phyloP scores from a whole-genome alignment of 2,329 filamentous ascomycete species.

The Rutstroemia sp. region DNA sequence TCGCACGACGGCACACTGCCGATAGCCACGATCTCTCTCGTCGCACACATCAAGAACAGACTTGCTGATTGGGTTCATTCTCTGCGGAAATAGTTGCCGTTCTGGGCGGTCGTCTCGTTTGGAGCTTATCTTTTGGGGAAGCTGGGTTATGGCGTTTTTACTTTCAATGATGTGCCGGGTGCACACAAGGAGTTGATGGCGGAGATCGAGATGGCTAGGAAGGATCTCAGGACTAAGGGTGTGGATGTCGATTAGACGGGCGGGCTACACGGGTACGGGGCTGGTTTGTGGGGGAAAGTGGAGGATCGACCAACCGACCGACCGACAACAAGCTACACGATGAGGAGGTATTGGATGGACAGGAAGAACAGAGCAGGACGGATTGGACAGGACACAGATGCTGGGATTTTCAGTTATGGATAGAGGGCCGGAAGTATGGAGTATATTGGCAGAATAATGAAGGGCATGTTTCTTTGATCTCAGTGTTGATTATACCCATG shows the following conservation, averaged over 20 bases:
- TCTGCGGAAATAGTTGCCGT: constrained; percentile 59
- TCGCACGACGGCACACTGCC: constrained; percentile 1
- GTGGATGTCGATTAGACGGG: constrained; percentile 44
- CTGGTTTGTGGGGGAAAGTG: neutral
- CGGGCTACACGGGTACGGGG: neutral
- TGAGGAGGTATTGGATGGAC: no score
- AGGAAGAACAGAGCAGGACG: neutral
- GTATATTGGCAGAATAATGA: constrained; percentile 3
- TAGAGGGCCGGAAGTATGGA: neutral
- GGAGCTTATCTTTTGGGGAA: constrained; percentile 88
- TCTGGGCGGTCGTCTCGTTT: constrained; percentile 87
- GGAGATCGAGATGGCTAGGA: constrained; percentile 73
- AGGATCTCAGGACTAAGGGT: constrained; percentile 64
- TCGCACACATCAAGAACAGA: constrained; percentile 4
- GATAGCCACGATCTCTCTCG: constrained; percentile 4
- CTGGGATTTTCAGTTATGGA: neutral
- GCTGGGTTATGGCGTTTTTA: constrained; percentile 48
- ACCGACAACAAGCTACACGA: no score
- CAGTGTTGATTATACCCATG: neutral
- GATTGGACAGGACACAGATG: neutral
- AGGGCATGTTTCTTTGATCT: neutral
- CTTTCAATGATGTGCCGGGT: constrained; percentile 91
- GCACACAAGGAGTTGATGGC: constrained; percentile 83
- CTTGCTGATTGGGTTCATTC: constrained; percentile 6
- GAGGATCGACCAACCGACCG: neutral